Evolutionary conservation across 805 yeast species (phyloP).

Genomic region (Cyberlindnera xylosilytica): DNA sequence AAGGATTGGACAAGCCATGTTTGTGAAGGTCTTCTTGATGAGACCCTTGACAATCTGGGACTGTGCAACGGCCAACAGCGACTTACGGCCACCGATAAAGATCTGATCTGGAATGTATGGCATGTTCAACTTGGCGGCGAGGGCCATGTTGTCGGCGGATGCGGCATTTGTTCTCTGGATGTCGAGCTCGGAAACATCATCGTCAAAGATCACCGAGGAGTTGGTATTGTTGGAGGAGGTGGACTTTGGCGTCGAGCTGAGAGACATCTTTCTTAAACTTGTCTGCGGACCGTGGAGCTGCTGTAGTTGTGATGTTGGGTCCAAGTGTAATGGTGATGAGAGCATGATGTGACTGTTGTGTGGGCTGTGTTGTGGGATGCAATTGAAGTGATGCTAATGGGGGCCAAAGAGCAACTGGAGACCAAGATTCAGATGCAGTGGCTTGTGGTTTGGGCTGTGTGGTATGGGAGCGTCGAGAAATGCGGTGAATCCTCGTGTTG

Average conservation of each 20-base stretch:
- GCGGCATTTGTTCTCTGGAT: conserved; percentile 10
- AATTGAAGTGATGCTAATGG: too few relatives aligned
- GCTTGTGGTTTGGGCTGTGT: too few relatives aligned
- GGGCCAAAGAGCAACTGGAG: too few relatives aligned
- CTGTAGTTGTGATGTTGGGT: conserved; percentile 13
- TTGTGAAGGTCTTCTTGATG: conserved; percentile 60
- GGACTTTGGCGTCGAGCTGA: conserved; percentile 14
- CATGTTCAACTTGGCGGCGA: conserved; percentile 13
- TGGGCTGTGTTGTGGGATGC: not conserved
- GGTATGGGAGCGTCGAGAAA: too few relatives aligned
- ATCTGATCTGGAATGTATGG: conserved; percentile 28
- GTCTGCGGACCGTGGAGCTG: conserved; percentile 14
- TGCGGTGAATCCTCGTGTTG: too few relatives aligned
- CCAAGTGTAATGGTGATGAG: conserved; percentile 21
- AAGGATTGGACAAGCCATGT: conserved; percentile 66
- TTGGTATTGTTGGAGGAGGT: conserved; percentile 16
- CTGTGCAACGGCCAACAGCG: conserved; percentile 84
- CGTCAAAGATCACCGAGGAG: conserved; percentile 24
- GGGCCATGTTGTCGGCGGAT: conserved; percentile 8
- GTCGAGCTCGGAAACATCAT: conserved; percentile 14
- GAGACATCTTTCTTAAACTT: conserved; percentile 20
- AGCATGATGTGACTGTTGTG: conserved; percentile 14
- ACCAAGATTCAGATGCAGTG: too few relatives aligned
- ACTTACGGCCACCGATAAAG: conserved; percentile 83
- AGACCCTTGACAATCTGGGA: conserved; percentile 64